Base-by-base conservation (phyloP, 257 asterid genomes). In the Penstemon davidsonii region DNA sequence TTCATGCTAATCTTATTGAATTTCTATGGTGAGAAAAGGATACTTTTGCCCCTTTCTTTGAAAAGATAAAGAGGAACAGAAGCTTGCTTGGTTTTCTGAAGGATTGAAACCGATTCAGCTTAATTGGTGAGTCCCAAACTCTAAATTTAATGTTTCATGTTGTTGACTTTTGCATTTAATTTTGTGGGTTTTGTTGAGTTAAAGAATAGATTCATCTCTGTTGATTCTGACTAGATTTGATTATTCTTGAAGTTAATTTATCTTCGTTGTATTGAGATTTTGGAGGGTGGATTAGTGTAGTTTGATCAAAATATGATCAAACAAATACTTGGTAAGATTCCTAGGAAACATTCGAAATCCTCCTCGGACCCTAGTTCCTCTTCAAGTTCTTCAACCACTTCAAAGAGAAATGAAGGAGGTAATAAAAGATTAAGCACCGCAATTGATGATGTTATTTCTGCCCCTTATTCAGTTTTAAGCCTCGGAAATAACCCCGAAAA, bases 261-360 rank as follows among this genome's bases (percentile, higher is more conserved):
- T 10, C 54, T 38, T 64, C 13, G 12, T 42, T 69, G 38, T 47
- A 25, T 25, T 25, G 44, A 7, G 67, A 40, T 13, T 45, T 37
- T 60, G 64, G 33, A 51, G 57, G 47, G 58, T 52, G 64, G 55
- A 5, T 70, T 69, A 12, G 18, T 61, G 71, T 66, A 55, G 50
- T 25, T 47, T 46, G 40, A 60, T 56, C n/a, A 6, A 71, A 66
- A 72, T 54, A 78, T 70, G 79, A 67, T 70, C 64, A 73, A 70
- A 60, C 79, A 70, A 52, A 58, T 78, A 40, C 62, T 70, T 13
- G 53, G 73, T 74, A 69, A 74, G 77, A 73, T 77, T 64, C 78
- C 75, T 45, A 44, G 70, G 46, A 77, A 73, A 60, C 66, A 73
- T 63, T 77, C 78, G 1, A 77, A 77, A 77, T 77, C 82, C 0